phyloP scores from a whole-genome alignment of 2,329 filamentous ascomycete genomes.

The Drechslerella coelobrocha region DNA sequence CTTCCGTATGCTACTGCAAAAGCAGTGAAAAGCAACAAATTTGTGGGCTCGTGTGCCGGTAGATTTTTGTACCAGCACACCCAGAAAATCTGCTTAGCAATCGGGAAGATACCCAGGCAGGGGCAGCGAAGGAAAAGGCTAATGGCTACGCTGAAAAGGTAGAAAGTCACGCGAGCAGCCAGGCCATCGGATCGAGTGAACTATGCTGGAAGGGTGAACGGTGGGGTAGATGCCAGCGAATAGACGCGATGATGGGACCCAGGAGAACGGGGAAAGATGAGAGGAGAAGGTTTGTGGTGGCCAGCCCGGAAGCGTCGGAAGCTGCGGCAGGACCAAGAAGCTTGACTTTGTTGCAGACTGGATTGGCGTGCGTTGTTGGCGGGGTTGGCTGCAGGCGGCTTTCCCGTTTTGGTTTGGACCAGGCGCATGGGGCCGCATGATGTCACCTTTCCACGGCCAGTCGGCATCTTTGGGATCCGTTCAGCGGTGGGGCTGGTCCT shows the following conservation, averaged over 20 bases:
- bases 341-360: slow-evolving; percentile 6
- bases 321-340: slow-evolving; percentile 22
- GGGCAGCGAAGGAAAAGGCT: slow-evolving; percentile 7
- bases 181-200: slow-evolving; percentile 20
- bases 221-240: slow-evolving; percentile 6
- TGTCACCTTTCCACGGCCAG: not conserved
- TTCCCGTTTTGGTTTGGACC: not conserved
- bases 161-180: slow-evolving; percentile 46
- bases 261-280: slow-evolving; percentile 9
- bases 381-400: not conserved
- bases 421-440: not conserved
- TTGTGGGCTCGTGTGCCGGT: not conserved
- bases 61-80: not conserved
- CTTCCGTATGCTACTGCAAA: not conserved
- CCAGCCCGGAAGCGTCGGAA: slow-evolving; percentile 38
- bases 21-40: not conserved
- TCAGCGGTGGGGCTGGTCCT: no score
- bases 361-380: slow-evolving; percentile 1
- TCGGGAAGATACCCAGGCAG: slow-evolving; percentile 25
- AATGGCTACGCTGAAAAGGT: slow-evolving; percentile 23
- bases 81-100: not conserved
- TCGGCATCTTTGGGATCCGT: not conserved
- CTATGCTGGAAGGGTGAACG: slow-evolving; percentile 10
- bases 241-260: slow-evolving; percentile 25
- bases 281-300: slow-evolving; percentile 6